Conservation (phyloP, 2,329 filamentous ascomycete species). For the Berkeleyomyces rouxiae region DNA sequence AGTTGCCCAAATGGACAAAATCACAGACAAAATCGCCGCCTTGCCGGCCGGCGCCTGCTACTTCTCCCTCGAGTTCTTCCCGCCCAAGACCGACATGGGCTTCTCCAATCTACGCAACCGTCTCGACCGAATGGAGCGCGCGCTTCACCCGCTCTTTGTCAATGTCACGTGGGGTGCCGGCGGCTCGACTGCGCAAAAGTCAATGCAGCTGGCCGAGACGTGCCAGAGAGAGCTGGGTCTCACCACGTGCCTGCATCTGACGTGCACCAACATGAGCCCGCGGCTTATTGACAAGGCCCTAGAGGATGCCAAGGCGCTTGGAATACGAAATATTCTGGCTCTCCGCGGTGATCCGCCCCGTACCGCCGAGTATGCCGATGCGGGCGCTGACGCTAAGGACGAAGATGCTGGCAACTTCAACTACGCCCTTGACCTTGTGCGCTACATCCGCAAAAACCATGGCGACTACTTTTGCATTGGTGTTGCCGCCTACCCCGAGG, state of each 20-base stretch:
- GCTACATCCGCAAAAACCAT: constrained; percentile 70
- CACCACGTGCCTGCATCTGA: constrained; percentile 89
- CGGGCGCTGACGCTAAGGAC: constrained; percentile 41
- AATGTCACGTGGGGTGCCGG: constrained; percentile 97
- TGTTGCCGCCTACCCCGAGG: constrained; percentile 88
- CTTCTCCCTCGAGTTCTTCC: constrained; percentile 98
- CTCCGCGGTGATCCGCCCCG: constrained; percentile 81
- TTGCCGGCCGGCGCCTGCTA: constrained; percentile 67
- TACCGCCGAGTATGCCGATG: constrained; percentile 68
- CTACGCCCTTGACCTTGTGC: constrained; percentile 78
- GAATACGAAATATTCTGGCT: constrained; percentile 86
- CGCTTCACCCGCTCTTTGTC: constrained; percentile 80
- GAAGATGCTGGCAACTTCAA: constrained; percentile 60
- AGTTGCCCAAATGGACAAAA: constrained; percentile 51
- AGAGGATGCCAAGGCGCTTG: constrained; percentile 76
- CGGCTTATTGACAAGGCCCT: constrained; percentile 73
- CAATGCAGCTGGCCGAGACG: constrained; percentile 83
- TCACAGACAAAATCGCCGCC: constrained; percentile 88
- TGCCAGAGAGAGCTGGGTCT: constrained; percentile 83
- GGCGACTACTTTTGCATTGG: constrained; percentile 95
- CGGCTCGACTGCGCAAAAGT: constrained; percentile 79
- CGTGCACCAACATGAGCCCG: constrained; percentile 94
- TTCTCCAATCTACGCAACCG: constrained; percentile 86
- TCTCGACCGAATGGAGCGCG: constrained; percentile 85
- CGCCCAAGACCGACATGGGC: constrained; percentile 91